Percentiles rank a stretch among this genome's conserved stretches.
Evolutionary conservation across 1,284 basidiomycete species (phyloP).

Genomic region (Phylloboletellus chloephorus): DNA sequence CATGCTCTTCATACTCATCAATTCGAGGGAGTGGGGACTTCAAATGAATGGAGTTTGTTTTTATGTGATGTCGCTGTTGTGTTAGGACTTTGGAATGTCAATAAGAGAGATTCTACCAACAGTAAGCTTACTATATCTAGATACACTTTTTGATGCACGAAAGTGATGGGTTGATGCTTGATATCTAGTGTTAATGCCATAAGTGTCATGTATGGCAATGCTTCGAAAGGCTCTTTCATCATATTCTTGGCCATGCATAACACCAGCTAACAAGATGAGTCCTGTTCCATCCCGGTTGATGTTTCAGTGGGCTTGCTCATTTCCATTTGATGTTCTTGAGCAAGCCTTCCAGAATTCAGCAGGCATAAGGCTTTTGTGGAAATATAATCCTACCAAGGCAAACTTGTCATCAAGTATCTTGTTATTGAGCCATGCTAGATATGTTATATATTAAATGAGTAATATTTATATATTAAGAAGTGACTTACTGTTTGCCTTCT

Average conservation of each 20-base stretch:
- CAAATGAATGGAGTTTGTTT: no score
- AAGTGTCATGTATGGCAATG: background rate
- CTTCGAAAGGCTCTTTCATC: background rate
- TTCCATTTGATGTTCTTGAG: slow-evolving; percentile 8
- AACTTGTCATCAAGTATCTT: background rate
- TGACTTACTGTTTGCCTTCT: slow-evolving; percentile 6
- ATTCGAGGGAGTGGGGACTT: no score
- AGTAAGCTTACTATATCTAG: no score
- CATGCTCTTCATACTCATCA: no score
- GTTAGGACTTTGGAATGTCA: no score
- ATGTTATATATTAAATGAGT: background rate
- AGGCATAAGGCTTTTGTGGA: slow-evolving; percentile 3
- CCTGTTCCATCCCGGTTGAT: slow-evolving; percentile 4
- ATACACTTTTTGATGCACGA: no score
- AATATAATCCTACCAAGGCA: slow-evolving; percentile 5
- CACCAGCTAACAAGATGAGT: slow-evolving; percentile 4
- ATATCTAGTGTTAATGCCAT: slow-evolving; percentile 1
- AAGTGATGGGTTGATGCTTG: background rate
- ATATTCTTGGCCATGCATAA: slow-evolving; percentile 7
- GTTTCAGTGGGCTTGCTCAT: slow-evolving; percentile 7
- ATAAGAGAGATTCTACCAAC: no score
- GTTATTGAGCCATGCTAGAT: slow-evolving; percentile 5
- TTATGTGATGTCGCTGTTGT: no score
- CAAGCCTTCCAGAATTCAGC: slow-evolving; percentile 2
- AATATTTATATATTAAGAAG: background rate